These are phyloP conservation scores for Hypholoma fasciculare DNA, from an alignment of 768 basidiomycete genomes.

Conservation along the genomic window DNA sequence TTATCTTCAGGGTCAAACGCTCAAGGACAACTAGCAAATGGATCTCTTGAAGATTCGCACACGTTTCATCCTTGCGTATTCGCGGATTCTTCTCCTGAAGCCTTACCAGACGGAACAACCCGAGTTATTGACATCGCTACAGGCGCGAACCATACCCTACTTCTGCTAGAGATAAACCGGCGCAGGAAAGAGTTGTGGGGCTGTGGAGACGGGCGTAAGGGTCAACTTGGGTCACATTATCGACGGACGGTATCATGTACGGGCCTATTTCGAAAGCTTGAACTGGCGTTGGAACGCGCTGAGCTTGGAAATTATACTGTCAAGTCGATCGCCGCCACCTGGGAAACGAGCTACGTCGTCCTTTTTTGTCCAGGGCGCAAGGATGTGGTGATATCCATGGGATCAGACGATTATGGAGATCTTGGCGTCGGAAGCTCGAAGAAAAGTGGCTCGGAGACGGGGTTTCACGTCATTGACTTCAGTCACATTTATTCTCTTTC, in stretches of 20 bases:
- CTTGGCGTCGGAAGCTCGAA: slow-evolving; percentile 53
- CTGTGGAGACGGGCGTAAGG: slow-evolving; percentile 66
- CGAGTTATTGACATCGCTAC: slow-evolving; percentile 54
- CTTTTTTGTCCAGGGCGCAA: slow-evolving; percentile 40
- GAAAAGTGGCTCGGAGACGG: slow-evolving; percentile 12
- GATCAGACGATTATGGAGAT: slow-evolving; percentile 83
- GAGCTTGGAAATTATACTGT: slow-evolving; percentile 42
- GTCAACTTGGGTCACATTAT: slow-evolving; percentile 66
- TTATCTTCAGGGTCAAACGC: slow-evolving; percentile 51
- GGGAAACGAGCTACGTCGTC: slow-evolving; percentile 84
- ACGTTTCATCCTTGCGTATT: slow-evolving; percentile 43
- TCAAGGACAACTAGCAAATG: slow-evolving; percentile 51
- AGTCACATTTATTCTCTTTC: slow-evolving; percentile 28
- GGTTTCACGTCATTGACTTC: slow-evolving; percentile 45
- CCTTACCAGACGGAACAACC: slow-evolving; percentile 28
- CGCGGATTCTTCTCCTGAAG: slow-evolving; percentile 21
- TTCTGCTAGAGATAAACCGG: slow-evolving; percentile 48
- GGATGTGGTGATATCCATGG: slow-evolving; percentile 75
- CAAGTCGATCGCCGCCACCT: slow-evolving; percentile 61
- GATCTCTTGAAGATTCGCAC: slow-evolving; percentile 45
- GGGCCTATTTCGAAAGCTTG: slow-evolving; percentile 49
- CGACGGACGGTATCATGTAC: slow-evolving; percentile 17
- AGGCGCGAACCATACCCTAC: slow-evolving; percentile 81
- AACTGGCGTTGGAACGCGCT: slow-evolving; percentile 34
- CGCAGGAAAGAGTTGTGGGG: slow-evolving; percentile 58